A percentile compares a stretch with the other conserved stretches of the same genome.
These are phyloP conservation scores for Neurospora cerealis DNA, from an alignment of 495 filamentous ascomycete species.

Conservation along the genomic window DNA sequence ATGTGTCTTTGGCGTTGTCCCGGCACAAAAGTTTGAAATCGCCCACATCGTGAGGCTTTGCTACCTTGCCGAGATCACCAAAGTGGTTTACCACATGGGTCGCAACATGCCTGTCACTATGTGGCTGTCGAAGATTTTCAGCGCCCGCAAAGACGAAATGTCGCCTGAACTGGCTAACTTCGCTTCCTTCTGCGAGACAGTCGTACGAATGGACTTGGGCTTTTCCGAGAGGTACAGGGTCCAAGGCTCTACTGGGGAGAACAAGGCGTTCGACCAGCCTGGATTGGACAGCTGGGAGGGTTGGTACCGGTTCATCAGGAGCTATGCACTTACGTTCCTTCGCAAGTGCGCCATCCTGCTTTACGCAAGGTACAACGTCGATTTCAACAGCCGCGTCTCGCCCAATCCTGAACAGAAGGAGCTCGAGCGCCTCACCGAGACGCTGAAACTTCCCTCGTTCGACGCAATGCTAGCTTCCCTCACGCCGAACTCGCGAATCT, in stretches of 20 bases:
- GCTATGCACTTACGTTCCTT: slow-evolving; percentile 82
- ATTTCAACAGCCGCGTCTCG: slow-evolving; percentile 69
- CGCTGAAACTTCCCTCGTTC: slow-evolving; percentile 64
- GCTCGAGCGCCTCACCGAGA: slow-evolving; percentile 67
- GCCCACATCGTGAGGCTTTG: slow-evolving; percentile 79
- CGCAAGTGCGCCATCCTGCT: slow-evolving; percentile 78
- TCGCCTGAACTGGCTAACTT: slow-evolving; percentile 33
- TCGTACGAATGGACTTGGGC: slow-evolving; percentile 24
- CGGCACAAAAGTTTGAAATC: slow-evolving; percentile 52
- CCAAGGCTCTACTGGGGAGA: slow-evolving; percentile 14
- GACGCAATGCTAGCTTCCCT: slow-evolving; percentile 59
- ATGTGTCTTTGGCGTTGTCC: slow-evolving; percentile 48
- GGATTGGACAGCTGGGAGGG: slow-evolving; percentile 30
- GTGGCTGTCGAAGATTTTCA: slow-evolving; percentile 28
- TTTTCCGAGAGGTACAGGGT: background rate
- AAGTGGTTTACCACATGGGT: slow-evolving; percentile 50
- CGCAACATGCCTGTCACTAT: slow-evolving; percentile 29
- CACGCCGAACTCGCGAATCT: slow-evolving; percentile 27
- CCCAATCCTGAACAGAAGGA: slow-evolving; percentile 59
- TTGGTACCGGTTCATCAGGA: slow-evolving; percentile 46
- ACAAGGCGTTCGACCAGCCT: slow-evolving; percentile 33
- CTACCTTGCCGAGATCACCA: slow-evolving; percentile 84
- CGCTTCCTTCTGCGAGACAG: slow-evolving; percentile 30
- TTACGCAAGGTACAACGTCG: slow-evolving; percentile 78
- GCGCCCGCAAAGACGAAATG: slow-evolving; percentile 16